Base-by-base conservation (phyloP, 805 yeast genomes). In the Brettanomyces naardenensis region DNA sequence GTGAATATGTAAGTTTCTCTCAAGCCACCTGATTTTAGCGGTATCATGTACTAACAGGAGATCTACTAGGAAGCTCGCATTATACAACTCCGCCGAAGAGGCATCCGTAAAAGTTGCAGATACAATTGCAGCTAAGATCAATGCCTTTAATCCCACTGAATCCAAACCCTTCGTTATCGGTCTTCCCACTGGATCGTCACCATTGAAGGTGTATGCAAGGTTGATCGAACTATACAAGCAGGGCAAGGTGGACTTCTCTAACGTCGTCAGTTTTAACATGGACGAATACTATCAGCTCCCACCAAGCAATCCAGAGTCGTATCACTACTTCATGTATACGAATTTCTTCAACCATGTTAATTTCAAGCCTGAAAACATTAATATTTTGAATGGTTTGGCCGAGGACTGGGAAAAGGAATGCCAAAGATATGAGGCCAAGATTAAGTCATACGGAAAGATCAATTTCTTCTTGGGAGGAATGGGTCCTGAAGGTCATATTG, bases 251-350 rank as follows among this genome's bases (percentile, higher is more conserved):
- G 59, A 66, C 18, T 75, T 75, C 56, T 55, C 59, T 40, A 60
- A 74, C 50, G 80, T 75, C 35, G 72, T 74, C 14, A 70, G 77
- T 10, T 75, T 75, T 60, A 74, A 75, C 54, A 75, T 74, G 80
- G 80, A 75, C 49, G 80, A 75, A 54, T 75, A 75, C 51, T 58
- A 68, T 33, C 74, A 75, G 1, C 55, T 75, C 25, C 49, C 52
- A 6, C 76, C 78, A 11, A 39, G 63, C 7, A 58, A 72, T 46
- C 61, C 60, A 19, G 78, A 74, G 50, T 69, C 75, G 21, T 75
- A 75, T 53, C 75, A 71, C 50, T 71, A 71, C 53, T 75, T 74
- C 58, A 75, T 75, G 80, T 61, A 61, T 53, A 59, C 72, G 40
- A 68, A 73, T 49, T 65, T 75, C 35, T 75, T 75, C 59, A 64